Conservation (phyloP, 2,329 filamentous ascomycete genomes). For the Paraphoma chrysanthemicola region DNA sequence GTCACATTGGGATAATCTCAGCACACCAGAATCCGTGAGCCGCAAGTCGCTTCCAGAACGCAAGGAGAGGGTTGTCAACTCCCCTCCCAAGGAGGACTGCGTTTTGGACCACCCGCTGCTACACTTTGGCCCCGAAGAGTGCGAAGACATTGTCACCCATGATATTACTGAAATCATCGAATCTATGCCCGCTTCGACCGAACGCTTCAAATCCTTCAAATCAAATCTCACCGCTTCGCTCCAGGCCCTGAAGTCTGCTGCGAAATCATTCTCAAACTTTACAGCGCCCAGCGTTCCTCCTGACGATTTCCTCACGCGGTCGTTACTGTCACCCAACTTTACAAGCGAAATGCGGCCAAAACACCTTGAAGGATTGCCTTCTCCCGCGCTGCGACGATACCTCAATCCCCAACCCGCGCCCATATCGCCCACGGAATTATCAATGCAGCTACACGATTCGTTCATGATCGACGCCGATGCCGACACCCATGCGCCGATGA, state of each 20-base stretch:
- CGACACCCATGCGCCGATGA: slow-evolving; percentile 59
- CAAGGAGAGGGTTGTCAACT: slow-evolving; percentile 56
- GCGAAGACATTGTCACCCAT: slow-evolving; percentile 41
- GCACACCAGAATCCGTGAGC: slow-evolving; percentile 41
- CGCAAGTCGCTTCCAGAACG: slow-evolving; percentile 43
- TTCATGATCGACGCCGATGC: slow-evolving; percentile 42
- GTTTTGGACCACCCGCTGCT: slow-evolving; percentile 65
- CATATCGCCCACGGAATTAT: slow-evolving; percentile 46
- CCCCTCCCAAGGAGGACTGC: slow-evolving; percentile 61
- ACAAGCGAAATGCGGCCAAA: slow-evolving; percentile 68
- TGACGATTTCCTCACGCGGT: slow-evolving; percentile 67
- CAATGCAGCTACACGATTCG: slow-evolving; percentile 49
- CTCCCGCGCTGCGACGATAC: slow-evolving; percentile 65
- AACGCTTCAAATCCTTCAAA: slow-evolving; percentile 61
- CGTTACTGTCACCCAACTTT: slow-evolving; percentile 64
- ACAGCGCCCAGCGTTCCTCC: slow-evolving; percentile 60
- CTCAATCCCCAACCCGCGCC: slow-evolving; percentile 61
- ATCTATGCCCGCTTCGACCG: slow-evolving; percentile 29
- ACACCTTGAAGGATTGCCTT: slow-evolving; percentile 60
- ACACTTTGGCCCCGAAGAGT: slow-evolving; percentile 44
- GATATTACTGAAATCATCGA: slow-evolving; percentile 33
- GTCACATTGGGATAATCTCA: slow-evolving; percentile 50
- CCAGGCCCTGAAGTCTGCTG: slow-evolving; percentile 66
- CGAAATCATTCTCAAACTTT: slow-evolving; percentile 67
- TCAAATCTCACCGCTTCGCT: slow-evolving; percentile 70